Evolutionary conservation across 306 rosid species (phyloP).

Genomic region (Alnus rubra): DNA sequence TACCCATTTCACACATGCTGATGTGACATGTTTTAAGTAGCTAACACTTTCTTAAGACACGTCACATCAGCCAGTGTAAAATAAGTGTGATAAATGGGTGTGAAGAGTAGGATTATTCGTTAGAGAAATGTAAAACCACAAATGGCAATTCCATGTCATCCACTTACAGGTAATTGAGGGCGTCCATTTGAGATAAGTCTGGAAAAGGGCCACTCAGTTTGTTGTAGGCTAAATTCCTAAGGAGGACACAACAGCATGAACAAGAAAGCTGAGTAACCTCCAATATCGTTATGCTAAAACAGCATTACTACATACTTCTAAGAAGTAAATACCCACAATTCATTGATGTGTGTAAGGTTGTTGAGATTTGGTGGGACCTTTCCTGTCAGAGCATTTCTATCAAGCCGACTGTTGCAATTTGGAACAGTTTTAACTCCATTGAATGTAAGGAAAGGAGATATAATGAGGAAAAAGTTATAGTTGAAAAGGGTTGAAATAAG

Average conservation of each 20-base stretch:
- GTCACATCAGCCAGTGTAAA: no score
- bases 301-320: neutral
- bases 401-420: conserved; percentile 78
- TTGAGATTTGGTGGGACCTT: conserved; percentile 66
- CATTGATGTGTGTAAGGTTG: conserved; percentile 61
- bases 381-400: conserved; percentile 73
- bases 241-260: conserved; percentile 24
- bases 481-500: conserved; percentile 13
- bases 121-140: neutral
- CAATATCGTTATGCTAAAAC: neutral
- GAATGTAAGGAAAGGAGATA: conserved; percentile 15
- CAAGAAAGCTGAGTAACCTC: conserved; percentile 4
- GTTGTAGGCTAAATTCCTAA: conserved; percentile 78
- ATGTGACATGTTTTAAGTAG: no score
- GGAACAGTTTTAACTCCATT: conserved; percentile 17
- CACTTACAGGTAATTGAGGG: conserved; percentile 80
- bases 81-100: no score
- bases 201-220: conserved; percentile 67
- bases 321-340: conserved; percentile 61
- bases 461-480: neutral
- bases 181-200: conserved; percentile 60
- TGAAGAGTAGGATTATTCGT: no score
- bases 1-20: no score
- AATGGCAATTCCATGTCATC: conserved; percentile 13
- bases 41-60: no score